A percentile compares a stretch with the other conserved stretches of the same genome.
phyloP scores from a whole-genome alignment of 345 rosid species.

The Rhodamnia argentea region DNA sequence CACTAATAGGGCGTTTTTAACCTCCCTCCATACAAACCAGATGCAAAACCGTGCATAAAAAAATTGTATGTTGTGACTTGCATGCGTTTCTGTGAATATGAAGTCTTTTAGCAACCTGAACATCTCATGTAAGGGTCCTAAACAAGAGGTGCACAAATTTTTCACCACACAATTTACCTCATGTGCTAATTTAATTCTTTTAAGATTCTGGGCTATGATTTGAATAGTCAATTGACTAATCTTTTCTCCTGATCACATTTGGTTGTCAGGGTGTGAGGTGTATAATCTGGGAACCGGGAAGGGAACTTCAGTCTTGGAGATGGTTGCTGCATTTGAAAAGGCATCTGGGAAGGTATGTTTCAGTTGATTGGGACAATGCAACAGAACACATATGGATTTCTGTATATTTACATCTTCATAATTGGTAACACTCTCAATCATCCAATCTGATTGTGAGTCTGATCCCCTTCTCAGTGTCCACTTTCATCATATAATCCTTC shows the following conservation, averaged over 20 bases:
- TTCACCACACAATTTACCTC: not conserved
- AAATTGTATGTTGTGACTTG: not conserved
- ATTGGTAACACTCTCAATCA: not conserved
- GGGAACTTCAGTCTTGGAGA: constrained; percentile 95
- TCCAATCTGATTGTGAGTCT: not conserved
- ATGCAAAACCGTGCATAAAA: not conserved
- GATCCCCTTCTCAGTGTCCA: not conserved
- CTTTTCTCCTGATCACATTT: not conserved
- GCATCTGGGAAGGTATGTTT: constrained; percentile 77
- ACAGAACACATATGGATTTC: not conserved
- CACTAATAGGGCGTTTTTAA: not conserved
- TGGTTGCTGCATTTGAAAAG: constrained; percentile 89
- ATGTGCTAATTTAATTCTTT: not conserved
- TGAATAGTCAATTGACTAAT: not conserved
- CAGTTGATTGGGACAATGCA: not conserved
- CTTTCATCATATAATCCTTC: not conserved
- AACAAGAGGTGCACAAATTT: not conserved
- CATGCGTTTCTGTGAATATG: not conserved
- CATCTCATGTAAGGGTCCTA: not conserved
- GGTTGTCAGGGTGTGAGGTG: constrained; percentile 61
- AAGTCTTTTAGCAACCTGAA: not conserved
- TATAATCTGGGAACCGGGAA: constrained; percentile 94
- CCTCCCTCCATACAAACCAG: not conserved
- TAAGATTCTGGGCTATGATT: not conserved
- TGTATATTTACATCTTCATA: not conserved